A percentile compares a stretch with the other conserved stretches of the same genome.
These are phyloP conservation scores for Aspergillus quadricinctus DNA, from an alignment of 2,329 filamentous ascomycete genomes.

Conservation along the genomic window DNA sequence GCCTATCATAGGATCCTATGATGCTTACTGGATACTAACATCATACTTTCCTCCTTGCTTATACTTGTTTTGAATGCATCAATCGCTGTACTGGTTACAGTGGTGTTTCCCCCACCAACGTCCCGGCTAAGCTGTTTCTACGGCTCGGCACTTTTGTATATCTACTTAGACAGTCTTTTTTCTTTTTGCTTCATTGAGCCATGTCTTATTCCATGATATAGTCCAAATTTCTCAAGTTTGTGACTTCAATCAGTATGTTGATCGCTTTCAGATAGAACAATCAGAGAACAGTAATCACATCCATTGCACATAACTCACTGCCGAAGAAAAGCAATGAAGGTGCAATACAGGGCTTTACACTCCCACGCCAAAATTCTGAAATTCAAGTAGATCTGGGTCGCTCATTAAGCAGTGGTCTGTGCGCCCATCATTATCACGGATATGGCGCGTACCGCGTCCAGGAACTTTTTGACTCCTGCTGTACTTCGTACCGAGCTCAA, in stretches of 20 bases:
- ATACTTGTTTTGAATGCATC: neutral
- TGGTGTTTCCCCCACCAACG: constrained; percentile 2
- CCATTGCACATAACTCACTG: no score
- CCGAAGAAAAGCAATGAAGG: no score
- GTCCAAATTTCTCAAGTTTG: constrained; percentile 1
- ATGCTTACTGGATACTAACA: constrained; percentile 2
- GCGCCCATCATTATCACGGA: constrained; percentile 10
- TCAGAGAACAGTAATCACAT: neutral
- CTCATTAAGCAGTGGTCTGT: constrained; percentile 33
- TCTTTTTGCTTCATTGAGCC: neutral
- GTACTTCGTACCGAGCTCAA: neutral
- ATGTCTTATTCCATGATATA: constrained; percentile 3
- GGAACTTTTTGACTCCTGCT: constrained; percentile 2
- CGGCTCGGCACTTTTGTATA: constrained; percentile 7
- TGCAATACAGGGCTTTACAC: neutral
- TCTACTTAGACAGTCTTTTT: constrained; percentile 6
- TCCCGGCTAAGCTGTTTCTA: constrained; percentile 1
- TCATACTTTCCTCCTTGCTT: neutral
- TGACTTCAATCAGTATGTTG: neutral
- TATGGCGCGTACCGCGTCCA: constrained; percentile 18
- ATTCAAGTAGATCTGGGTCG: neutral
- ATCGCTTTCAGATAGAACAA: neutral
- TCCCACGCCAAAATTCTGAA: neutral
- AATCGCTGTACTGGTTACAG: constrained; percentile 18
- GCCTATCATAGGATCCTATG: neutral